Evolutionary conservation across 2,329 filamentous ascomycete genomes (phyloP), one percentile per base, ranked within the genome.

Genomic region (Colletotrichum truncatum): DNA sequence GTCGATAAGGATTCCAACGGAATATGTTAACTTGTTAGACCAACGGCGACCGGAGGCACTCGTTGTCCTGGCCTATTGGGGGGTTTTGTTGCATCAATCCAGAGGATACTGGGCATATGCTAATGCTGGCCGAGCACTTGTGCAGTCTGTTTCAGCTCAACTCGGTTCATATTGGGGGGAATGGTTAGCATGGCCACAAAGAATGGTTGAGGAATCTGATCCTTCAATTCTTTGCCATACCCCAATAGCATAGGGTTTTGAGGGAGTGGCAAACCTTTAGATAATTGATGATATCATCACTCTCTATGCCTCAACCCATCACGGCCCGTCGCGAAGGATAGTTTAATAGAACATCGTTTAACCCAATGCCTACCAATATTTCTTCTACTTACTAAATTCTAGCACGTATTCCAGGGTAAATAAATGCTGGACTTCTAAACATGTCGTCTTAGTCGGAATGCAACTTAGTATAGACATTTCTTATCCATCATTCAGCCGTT

Each of bases 1-100:
- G 78, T 73, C 74, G 1, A 73, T 77, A 16, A 70, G 78, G 53
- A 67, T 80, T 12, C 69, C 73, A 3, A 70, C 68, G 12, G 72
- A 74, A 9, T 82, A 79, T 46, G 74, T 78, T 4, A 68, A 59
- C 7, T 69, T 81, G 53, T 67, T 84, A 7, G 71, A 74, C 12
- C 64, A 70, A 32, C 73, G 74, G 36, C 68, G 73, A 3, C 77
- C 79, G 0, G 82, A 84, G 67, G 81, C 81, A 1, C 58, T 80
- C 23, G 73, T 73, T 2, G 69, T 79, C 3, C 66, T 84, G 8
- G 77, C 76, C 4, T 80, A 81, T 66, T 84, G 81, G 68, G 81
- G 79, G 3, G 73, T 80, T 4, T 70, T 82, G 32, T 67, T 84
- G 28, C 77, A 84, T 66, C 68, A 70, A 16, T 71, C 68, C 16